A percentile compares a stretch with the other conserved stretches of the same genome.
These are phyloP conservation scores for Erigeron canadensis DNA, from an alignment of 129 eudicot species.

Conservation along the genomic window DNA sequence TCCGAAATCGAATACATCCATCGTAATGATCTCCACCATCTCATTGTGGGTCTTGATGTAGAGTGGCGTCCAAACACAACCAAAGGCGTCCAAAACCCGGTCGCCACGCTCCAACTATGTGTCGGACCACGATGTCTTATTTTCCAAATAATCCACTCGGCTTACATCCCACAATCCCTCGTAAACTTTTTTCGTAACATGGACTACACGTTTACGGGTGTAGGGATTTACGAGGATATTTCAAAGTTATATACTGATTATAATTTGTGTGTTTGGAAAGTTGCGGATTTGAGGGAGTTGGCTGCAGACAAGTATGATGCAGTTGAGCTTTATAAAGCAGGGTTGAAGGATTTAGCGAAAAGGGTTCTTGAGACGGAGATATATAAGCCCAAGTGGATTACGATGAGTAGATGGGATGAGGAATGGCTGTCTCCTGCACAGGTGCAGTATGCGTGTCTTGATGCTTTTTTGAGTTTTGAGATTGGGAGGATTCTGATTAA, in stretches of 20 bases:
- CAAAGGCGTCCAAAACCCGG: constrained; percentile 7
- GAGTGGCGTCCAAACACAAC: constrained; percentile 33
- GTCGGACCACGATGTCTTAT: constrained; percentile 21
- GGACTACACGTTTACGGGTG: constrained; percentile 18
- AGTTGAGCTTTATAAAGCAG: neutral
- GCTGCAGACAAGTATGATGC: constrained; percentile 23
- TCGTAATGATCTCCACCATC: constrained; percentile 18
- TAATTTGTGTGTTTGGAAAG: neutral
- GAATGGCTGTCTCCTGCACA: neutral
- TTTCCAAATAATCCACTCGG: neutral
- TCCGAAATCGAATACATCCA: constrained; percentile 15
- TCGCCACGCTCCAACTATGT: constrained; percentile 30
- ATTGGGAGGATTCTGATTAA: neutral
- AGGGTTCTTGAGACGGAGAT: neutral
- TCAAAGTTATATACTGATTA: constrained; percentile 28
- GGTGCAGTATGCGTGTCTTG: neutral
- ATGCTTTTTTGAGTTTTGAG: neutral
- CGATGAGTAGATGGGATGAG: neutral
- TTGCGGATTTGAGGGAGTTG: constrained; percentile 28
- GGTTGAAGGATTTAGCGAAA: neutral
- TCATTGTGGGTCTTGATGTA: constrained; percentile 35
- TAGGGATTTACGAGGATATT: constrained; percentile 22
- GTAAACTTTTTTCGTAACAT: neutral
- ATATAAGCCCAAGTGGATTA: neutral
- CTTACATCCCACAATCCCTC: neutral